These are phyloP conservation scores for Saturnispora dispora DNA, from an alignment of 805 yeast species.

Conservation along the genomic window DNA sequence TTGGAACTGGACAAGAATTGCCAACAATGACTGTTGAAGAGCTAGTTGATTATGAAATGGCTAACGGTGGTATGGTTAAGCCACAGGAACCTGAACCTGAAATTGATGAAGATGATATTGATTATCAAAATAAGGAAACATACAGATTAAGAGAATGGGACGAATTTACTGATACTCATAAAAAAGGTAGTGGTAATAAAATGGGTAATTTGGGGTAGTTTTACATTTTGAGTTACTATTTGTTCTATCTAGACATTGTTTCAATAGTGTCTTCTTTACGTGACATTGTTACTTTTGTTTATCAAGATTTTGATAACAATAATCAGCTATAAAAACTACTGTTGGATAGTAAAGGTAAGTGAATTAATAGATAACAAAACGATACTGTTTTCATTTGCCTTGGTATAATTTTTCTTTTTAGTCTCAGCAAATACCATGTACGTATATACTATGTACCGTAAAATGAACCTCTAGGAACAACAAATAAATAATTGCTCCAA, in stretches of 20 bases:
- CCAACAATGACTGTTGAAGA: constrained; percentile 97
- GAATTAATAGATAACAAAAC: too few relatives aligned
- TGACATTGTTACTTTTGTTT: not conserved
- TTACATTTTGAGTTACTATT: not conserved
- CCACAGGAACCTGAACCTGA: constrained; percentile 35
- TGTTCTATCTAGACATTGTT: too few relatives aligned
- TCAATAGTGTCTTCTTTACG: too few relatives aligned
- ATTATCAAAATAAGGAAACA: constrained; percentile 54
- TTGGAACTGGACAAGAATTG: constrained; percentile 84
- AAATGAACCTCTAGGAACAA: too few relatives aligned
- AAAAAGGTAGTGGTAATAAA: constrained; percentile 87
- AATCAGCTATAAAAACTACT: too few relatives aligned
- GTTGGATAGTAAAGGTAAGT: too few relatives aligned
- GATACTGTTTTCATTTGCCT: too few relatives aligned
- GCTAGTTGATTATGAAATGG: constrained; percentile 74
- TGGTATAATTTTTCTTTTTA: too few relatives aligned
- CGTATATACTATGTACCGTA: too few relatives aligned
- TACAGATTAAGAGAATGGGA: constrained; percentile 85
- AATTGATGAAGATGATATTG: constrained; percentile 54
- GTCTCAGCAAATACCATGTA: too few relatives aligned
- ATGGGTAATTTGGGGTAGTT: constrained; percentile 47
- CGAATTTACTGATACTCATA: constrained; percentile 78
- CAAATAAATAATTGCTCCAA: too few relatives aligned
- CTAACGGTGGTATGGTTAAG: constrained; percentile 68
- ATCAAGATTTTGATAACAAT: not conserved